phyloP scores from a whole-genome alignment of 2,329 filamentous ascomycete genomes.

The Monascus ruber region DNA sequence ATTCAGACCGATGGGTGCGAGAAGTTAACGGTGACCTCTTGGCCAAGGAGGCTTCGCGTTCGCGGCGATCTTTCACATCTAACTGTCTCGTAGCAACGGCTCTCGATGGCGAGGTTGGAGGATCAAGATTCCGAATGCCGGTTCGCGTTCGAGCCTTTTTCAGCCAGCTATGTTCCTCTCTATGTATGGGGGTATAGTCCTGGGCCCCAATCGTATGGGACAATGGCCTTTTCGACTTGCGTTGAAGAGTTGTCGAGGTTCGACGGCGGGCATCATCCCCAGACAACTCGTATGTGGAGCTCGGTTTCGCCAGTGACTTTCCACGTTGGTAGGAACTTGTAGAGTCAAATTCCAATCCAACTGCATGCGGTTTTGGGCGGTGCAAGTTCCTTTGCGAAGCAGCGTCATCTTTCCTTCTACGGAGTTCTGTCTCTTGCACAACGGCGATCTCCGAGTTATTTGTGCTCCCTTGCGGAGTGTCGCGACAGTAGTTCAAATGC shows the following conservation, averaged over 20 bases:
- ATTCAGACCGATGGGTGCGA: background rate
- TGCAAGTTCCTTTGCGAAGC: slow-evolving; percentile 3
- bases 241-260: background rate
- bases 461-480: background rate
- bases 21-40: background rate
- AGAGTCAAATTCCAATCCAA: background rate
- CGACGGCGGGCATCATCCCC: background rate
- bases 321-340: background rate
- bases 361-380: background rate
- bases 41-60: background rate
- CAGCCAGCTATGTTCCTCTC: slow-evolving; percentile 12
- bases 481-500: background rate
- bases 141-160: slow-evolving; percentile 17
- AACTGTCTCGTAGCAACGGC: slow-evolving; percentile 11
- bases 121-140: slow-evolving; percentile 21
- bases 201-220: slow-evolving; percentile 1
- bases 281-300: background rate
- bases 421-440: slow-evolving; percentile 18
- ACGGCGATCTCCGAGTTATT: slow-evolving; percentile 8
- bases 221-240: slow-evolving; percentile 2
- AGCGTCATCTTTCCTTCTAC: slow-evolving; percentile 9
- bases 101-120: slow-evolving; percentile 24
- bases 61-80: slow-evolving; percentile 5
- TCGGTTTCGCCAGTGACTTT: background rate
- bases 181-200: slow-evolving; percentile 1